Percentiles rank a stretch among this genome's conserved stretches.
These are phyloP conservation scores for Strigomonas galati DNA, from an alignment of 208 protist species.

Conservation along the genomic window DNA sequence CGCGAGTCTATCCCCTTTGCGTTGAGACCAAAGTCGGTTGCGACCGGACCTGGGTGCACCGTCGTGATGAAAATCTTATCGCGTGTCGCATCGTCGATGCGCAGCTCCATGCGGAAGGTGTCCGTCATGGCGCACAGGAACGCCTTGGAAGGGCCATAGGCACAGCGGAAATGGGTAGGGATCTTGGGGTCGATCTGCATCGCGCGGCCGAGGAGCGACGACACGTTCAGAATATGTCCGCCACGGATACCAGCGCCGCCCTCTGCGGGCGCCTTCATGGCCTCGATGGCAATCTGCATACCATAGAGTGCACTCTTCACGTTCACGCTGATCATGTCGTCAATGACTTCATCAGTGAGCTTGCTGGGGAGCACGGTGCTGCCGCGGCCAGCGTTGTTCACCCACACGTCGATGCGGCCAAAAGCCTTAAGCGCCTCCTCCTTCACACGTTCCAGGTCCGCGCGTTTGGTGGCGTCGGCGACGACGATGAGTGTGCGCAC, in stretches of 20 bases:
- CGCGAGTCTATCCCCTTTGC: not conserved
- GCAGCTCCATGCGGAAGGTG: conserved; percentile 8
- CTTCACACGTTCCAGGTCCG: conserved; percentile 1
- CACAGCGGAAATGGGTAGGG: conserved; percentile 7
- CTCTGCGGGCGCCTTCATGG: conserved; percentile 2
- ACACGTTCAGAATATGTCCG: conserved; percentile 12
- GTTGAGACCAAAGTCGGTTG: conserved; percentile 14
- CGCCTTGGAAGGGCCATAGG: conserved; percentile 15
- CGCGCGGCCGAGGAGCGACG: conserved; percentile 14
- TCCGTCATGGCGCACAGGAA: conserved; percentile 11
- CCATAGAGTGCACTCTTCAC: conserved; percentile 17
- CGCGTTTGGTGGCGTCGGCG: conserved; percentile 15
- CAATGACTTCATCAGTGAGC: conserved; percentile 10
- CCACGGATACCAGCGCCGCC: not conserved
- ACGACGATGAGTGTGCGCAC: not conserved
- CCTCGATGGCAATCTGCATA: conserved; percentile 10
- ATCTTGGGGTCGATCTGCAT: conserved; percentile 13
- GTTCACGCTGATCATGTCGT: conserved; percentile 18
- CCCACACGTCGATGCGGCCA: conserved; percentile 17
- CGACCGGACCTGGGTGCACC: conserved; percentile 15
- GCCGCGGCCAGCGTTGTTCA: conserved; percentile 18
- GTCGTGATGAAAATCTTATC: conserved; percentile 9
- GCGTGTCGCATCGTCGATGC: not conserved
- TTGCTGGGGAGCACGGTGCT: conserved; percentile 3
- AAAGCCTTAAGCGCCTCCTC: conserved; percentile 13